Evolutionary conservation across 495 filamentous ascomycete genomes (phyloP).

Genomic region (Penicillium bovifimosum): DNA sequence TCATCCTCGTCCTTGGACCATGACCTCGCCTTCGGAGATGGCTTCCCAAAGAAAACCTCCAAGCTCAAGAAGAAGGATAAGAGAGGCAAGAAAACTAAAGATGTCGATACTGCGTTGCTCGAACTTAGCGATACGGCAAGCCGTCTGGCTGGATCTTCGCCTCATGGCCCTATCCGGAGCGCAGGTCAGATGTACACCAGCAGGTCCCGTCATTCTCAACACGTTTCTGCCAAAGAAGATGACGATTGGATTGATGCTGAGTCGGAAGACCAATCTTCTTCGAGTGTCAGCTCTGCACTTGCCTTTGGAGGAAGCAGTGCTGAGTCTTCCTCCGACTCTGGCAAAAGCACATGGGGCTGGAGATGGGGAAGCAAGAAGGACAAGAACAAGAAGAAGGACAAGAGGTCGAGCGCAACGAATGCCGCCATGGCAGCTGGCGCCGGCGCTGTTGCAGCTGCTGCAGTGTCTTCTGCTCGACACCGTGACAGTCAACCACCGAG

Average conservation of each 20-base stretch:
- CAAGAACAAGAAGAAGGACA: conserved; percentile 35
- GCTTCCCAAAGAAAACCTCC: conserved; percentile 29
- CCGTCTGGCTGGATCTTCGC: conserved; percentile 44
- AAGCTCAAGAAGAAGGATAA: conserved; percentile 37
- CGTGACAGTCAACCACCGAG: conserved; percentile 23
- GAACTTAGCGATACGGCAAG: conserved; percentile 54
- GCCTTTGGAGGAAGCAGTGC: conserved; percentile 50
- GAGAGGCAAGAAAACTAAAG: conserved; percentile 36
- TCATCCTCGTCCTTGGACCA: conserved; percentile 56
- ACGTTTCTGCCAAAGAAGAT: conserved; percentile 30
- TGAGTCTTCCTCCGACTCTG: conserved; percentile 50
- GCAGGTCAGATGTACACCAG: conserved; percentile 38
- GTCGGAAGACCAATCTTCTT: conserved; percentile 45
- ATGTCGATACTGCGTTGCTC: conserved; percentile 50
- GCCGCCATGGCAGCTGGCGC: conserved; percentile 26
- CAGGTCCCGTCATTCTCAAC: conserved; percentile 27
- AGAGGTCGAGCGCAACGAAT: conserved; percentile 22
- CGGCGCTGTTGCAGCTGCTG: conserved; percentile 30
- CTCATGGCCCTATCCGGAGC: conserved; percentile 23
- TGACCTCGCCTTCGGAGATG: conserved; percentile 46
- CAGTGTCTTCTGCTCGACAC: conserved; percentile 26
- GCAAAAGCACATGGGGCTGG: conserved; percentile 50
- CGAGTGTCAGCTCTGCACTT: conserved; percentile 49
- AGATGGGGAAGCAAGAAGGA: conserved; percentile 50
- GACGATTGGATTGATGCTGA: conserved; percentile 58